Evolutionary conservation across 129 eudicot species (phyloP).

Genomic region (Escallonia rubra): DNA sequence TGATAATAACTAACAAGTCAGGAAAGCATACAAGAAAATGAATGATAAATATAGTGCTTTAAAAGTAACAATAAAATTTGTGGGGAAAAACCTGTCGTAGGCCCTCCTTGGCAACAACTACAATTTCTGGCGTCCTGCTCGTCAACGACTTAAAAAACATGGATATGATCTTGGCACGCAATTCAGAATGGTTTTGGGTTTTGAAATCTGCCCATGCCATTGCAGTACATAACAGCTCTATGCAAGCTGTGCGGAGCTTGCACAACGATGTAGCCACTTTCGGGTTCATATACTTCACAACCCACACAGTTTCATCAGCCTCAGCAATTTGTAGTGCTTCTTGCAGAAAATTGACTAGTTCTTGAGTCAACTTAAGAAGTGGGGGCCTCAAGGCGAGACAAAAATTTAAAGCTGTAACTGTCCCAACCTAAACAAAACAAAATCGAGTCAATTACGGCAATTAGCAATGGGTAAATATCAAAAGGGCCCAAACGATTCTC

Average conservation of each 20-base stretch:
- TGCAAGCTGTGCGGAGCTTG: conserved; percentile 93
- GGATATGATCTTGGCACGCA: conserved; percentile 85
- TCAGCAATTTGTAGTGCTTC: conserved; percentile 98
- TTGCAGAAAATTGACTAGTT: conserved; percentile 81
- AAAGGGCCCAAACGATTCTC: neutral
- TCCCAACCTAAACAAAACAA: conserved; percentile 67
- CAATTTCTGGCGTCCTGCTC: conserved; percentile 85
- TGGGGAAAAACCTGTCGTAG: conserved; percentile 62
- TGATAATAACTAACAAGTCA: too few relatives aligned
- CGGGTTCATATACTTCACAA: conserved; percentile 87
- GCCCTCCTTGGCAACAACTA: conserved; percentile 94
- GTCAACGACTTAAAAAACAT: conserved; percentile 97
- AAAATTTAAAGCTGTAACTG: conserved; percentile 93
- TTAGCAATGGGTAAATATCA: neutral
- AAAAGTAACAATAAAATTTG: too few relatives aligned
- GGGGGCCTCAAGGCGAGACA: conserved; percentile 99
- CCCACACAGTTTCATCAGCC: conserved; percentile 96
- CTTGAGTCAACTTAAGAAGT: conserved; percentile 87
- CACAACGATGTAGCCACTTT: conserved; percentile 80
- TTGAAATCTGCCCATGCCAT: conserved; percentile 99
- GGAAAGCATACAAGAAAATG: too few relatives aligned
- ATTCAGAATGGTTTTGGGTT: conserved; percentile 82
- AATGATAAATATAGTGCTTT: too few relatives aligned
- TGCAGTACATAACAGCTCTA: conserved; percentile 93
- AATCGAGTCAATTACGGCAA: conserved; percentile 12